Base-by-base conservation (phyloP, 2,329 filamentous ascomycete species). In the Alternaria novae-zelandiae region DNA sequence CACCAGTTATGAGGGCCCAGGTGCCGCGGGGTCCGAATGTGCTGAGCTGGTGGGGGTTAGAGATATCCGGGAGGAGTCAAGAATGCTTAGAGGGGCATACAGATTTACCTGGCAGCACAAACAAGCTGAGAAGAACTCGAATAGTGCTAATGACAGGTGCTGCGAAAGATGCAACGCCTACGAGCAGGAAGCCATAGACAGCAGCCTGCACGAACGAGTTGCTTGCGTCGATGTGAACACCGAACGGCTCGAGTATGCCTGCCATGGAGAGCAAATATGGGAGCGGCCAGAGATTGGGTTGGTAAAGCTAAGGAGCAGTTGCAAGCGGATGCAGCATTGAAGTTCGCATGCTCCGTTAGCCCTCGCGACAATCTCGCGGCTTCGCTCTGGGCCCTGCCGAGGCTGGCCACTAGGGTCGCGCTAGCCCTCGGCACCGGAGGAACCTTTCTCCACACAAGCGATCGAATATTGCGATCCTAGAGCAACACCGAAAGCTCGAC, bases 1-100 rank as follows among this genome's bases (percentile, higher is more conserved):
- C 96, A 67, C 96, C 96, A 25, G 96, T 99, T 44, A 99, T 87
- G 59, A 99, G 88, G 30, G 93, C 96, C 94, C 95, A 99, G 62
- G 91, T 94, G 66, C 95, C 95, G 75, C 93, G 93, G 72, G 91
- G 91, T 71, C 94, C 96, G 83, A 97, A 98, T 71, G 91, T 93
- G 73, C 90, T 90, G 62, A 99, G 89, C 95, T 77, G 46, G 46
- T 13, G 17, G n/a, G 8, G 56, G 44, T 67, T 47, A 70, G 59
- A 36, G 21, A 66, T 36, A 32, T 25, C 4, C 17, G 20, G 65
- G 43, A 69, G 66, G 54, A 17, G n/a, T n/a, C 7, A 54, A n/a
- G 13, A n/a, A 32, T 32, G 13, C 4, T 6, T 17, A 15, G 36
- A 5, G 15, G 11, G 20, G 21, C 83, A 55, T 78, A 85, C 83